A percentile compares a stretch with the other conserved stretches of the same genome.
Conservation (phyloP, 306 rosid species). For the Glycine tomentella region DNA sequence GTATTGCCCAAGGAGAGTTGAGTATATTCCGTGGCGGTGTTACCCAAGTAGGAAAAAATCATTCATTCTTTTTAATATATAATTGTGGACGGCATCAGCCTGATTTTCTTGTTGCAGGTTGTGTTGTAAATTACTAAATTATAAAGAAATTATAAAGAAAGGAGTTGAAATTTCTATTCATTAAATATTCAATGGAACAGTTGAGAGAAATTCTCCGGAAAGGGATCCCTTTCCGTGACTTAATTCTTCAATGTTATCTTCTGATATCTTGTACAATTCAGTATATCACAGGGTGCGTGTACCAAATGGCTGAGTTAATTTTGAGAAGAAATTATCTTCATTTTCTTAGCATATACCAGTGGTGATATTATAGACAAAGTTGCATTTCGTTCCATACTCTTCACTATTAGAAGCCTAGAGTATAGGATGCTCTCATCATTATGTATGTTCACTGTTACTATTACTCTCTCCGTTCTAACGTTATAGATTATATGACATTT, state of each 20-base stretch:
- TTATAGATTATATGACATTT: too few species aligned
- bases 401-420: background rate
- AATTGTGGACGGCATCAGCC: slow-evolving; percentile 44
- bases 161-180: slow-evolving; percentile 19
- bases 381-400: background rate
- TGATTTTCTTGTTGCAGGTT: slow-evolving; percentile 65
- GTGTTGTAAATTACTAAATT: slow-evolving; percentile 48
- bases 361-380: background rate
- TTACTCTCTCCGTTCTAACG: too few species aligned
- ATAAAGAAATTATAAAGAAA: background rate
- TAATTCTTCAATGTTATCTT: background rate
- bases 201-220: background rate
- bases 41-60: slow-evolving; percentile 26
- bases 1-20: slow-evolving; percentile 70
- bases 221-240: background rate
- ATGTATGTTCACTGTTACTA: background rate
- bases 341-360: background rate
- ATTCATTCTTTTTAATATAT: slow-evolving; percentile 55
- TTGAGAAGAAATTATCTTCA: background rate
- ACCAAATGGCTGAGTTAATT: background rate
- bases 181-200: background rate
- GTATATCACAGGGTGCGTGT: too few species aligned
- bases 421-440: background rate
- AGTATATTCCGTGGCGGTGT: slow-evolving; percentile 31
- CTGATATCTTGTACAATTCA: too few species aligned